Base-by-base conservation (phyloP, 1,139 yeast genomes). In the Ashbya aceris region DNA sequence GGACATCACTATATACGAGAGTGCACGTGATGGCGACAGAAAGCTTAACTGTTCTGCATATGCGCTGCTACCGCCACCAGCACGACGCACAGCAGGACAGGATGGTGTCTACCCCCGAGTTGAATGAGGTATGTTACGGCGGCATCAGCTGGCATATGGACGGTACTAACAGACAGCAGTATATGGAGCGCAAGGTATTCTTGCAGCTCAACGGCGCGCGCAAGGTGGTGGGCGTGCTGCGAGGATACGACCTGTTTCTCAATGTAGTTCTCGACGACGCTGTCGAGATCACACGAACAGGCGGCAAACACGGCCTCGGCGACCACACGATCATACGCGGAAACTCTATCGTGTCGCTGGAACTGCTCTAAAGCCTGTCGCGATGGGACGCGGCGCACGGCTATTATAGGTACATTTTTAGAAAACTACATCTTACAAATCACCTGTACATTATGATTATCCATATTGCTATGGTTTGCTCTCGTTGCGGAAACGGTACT, bases 201-300 rank as follows among this genome's bases (percentile, higher is more conserved):
- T 68, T 85, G 20, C 84, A 80, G 55, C 68, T 86, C 46, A 83
- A 83, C 58, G 91, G 94, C 7, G 67, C 83, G 12, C 71, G 95
- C 44, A 77, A 74, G 49, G 77, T 85, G 7, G 70, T 74, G 3
- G 96, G 96, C 1, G 73, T 76, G 7, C 69, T 85, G 45, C 69
- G 83, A 56, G 95, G 95, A 8, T 85, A 77, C 58, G 96, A 85
- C 58, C 66, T 76, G 9, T 84, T 83, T 57, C 62, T 84, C 54
- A 85, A 84, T 57, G 66, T 84, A 29, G 87, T 86, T 1, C 60
- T 84, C 29, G 84, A 78, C 36, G 84, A 82, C 41, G 87, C 91
- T 1, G 69, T 78, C 20, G 94, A 83, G 56, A 38, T 60, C 67
- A 49, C 63, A 68, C 40, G 70, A 68, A 53, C 70, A 77, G 44